These are phyloP conservation scores for Allium cepa DNA, from an alignment of 106 monocot genomes.

Conservation along the genomic window DNA sequence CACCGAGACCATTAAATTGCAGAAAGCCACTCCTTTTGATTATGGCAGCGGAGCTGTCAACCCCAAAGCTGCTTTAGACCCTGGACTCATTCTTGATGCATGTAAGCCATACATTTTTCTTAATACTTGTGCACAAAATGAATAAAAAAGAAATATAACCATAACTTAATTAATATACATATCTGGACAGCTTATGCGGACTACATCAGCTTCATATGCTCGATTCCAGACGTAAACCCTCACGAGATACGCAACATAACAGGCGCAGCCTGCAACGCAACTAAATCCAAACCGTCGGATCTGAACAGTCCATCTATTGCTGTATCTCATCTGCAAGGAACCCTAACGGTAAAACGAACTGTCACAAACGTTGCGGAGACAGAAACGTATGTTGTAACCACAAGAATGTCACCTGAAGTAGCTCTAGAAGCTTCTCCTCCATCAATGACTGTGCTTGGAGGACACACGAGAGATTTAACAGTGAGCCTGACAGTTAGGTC, in stretches of 20 bases:
- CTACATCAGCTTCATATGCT: constrained; percentile 83
- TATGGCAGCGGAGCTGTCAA: constrained; percentile 89
- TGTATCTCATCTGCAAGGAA: constrained; percentile 68
- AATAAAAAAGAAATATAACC: no score
- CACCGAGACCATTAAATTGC: constrained; percentile 41
- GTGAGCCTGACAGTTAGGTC: constrained; percentile 71
- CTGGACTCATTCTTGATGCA: constrained; percentile 89
- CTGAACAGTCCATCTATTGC: constrained; percentile 81
- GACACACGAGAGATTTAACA: constrained; percentile 44
- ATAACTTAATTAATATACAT: not conserved
- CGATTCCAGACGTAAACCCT: constrained; percentile 52
- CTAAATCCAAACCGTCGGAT: constrained; percentile 44
- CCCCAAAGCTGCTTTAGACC: constrained; percentile 81
- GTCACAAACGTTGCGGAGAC: constrained; percentile 66
- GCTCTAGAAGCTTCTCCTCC: constrained; percentile 73
- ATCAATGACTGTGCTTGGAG: constrained; percentile 64
- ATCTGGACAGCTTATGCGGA: constrained; percentile 59
- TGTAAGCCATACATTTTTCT: constrained; percentile 31
- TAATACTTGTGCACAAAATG: no score
- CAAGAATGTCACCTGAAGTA: constrained; percentile 84
- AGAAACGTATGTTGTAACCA: constrained; percentile 71
- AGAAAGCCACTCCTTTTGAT: constrained; percentile 83
- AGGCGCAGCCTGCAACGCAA: constrained; percentile 42
- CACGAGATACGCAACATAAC: constrained; percentile 63
- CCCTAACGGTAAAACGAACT: constrained; percentile 49